Base-by-base conservation (phyloP, 129 eudicot genomes). In the Helianthus tuberosus region DNA sequence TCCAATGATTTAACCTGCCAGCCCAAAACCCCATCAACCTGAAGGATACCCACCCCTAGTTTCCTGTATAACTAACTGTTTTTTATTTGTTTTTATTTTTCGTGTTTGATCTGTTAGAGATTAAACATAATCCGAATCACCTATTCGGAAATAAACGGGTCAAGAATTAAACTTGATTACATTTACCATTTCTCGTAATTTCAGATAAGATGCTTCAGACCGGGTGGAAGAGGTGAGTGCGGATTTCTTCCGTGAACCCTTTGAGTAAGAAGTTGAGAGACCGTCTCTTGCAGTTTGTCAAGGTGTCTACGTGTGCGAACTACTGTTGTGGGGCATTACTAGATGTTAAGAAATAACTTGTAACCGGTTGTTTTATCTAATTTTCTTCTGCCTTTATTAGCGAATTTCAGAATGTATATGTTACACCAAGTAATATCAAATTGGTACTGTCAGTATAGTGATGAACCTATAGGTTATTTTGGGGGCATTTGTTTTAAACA, bases 161-260 rank as follows among this genome's bases (percentile, higher is more conserved):
- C 57, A 68, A 13, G 10, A 5, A n/a, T 27, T 67, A 47, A 57
- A 67, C 41, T 48, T 58, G 14, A 48, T 50, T 66, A 8, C 32
- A 63, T 72, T 35, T 47, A 67, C 71, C 17, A 64, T 46, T 62
- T 20, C 14, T 39, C 50, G 55, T 17, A n/a, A 35, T 75, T 81
- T 71, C 92, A 89, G 92, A 89, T 58, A 89, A 85, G 80, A 73
- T 39, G 78, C 63, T 57, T 57, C 63, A 57, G 38, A 80, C 77
- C 0, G 96, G 93, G 14, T 90, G 96, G 96, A 87, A 82, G 87
- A 85, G 96, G 76, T 90, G 86, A 89, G 73, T 17, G 66, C 27
- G 10, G 66, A 43, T 35, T n/a, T n/a, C n/a, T 35, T 48, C 27
- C 69, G 64, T 15, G 59, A 78, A 55, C 78, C 51, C 15, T 66